Evolutionary conservation across 2,329 filamentous ascomycete genomes (phyloP), one percentile per base, ranked within the genome.

Genomic region (Tympanopsis confertula): DNA sequence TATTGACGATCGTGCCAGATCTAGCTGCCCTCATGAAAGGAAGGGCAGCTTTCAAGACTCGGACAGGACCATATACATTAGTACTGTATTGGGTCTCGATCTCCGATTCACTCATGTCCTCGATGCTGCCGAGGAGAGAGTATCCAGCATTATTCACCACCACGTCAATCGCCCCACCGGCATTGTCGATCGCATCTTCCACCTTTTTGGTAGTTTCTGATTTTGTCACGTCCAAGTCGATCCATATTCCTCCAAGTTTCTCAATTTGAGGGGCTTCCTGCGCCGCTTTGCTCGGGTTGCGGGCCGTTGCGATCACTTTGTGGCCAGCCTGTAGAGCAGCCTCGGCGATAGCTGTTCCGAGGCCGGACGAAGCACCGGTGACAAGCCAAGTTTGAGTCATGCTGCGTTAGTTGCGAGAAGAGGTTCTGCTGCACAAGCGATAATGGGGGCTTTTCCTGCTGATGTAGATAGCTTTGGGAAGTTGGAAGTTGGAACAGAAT

Each of bases 11-110:
- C 3, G 44, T 48, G 1, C 51, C 49, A 10, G 46, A 47, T 18
- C 38, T 41, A 18, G 35, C 36, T 3, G 41, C 37, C 3, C 51
- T 46, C 50, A 54, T 51, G 17, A 45, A 47, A 2, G 52, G 52
- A 5, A 54, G 19, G 14, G 41, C 43, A 5, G 39, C 47, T 26
- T 47, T 44, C 28, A 53, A 35, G 1, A 50, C 42, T 7, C 45
- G 42, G 5, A 55, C 38, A 2, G 51, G 45, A 1, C 52, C 51
- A 35, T 44, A 52, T 10, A 51, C 39, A 38, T 52, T 54, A 12
- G 49, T 53, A 20, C 35, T 45, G 20, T 50, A 46, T 19, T 50
- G 46, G 2, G 29, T 20, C 12, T 47, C 35, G 14, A 52, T 45
- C 29, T 51, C 48, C 0, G 22, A 29, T 19, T 50, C 49, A 5